Base-by-base conservation (phyloP, 192 early-diverging fungal genomes). In the Podila epicladia region DNA sequence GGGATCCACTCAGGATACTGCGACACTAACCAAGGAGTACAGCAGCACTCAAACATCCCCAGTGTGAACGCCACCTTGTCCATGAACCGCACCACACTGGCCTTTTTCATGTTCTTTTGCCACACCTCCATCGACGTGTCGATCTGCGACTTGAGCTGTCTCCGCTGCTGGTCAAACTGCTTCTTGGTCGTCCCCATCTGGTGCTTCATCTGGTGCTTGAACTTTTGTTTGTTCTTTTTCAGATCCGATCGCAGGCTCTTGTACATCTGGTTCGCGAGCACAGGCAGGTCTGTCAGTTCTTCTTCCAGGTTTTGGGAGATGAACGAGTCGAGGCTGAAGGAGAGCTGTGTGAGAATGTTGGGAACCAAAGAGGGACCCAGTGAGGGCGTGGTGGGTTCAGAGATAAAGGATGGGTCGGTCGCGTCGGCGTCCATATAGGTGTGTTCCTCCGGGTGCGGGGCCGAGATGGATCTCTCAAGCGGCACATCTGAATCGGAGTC, bases 61-160 rank as follows among this genome's bases (percentile, higher is more conserved):
- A 89, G 67, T 0, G 91, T 90, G 82, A 93, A 93, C 15, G 90
- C 83, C 26, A 91, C 51, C 71, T 93, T 93, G 74, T 93, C 90
- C 45, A 87, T 83, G 15, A 87, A 73, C 29, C 74, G 77, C 24
- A 86, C 88, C 6, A 83, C 83, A 11, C 83, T 86, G 32, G 84
- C 82, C n/a, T 80, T 80, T 28, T 80, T 69, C 77, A 80, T 73
- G 38, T 69, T 68, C 61, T 73, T 63, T 28, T 69, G 64, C 71
- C 71, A 80, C 33, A 80, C 48, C 66, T 48, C 50, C 26, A 80
- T 69, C 1, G 77, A 71, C 22, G 77, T 69, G 51, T 80, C 76
- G 19, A 80, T 65, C 55, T 80, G 76, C 0, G 70, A 68, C 55
- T 80, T 80, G 19, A 80, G 66, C 28, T 72, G 72, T 55, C 41